Conservation (phyloP, 108 stramenopile genomes). For the Mediolabrus comicus region DNA sequence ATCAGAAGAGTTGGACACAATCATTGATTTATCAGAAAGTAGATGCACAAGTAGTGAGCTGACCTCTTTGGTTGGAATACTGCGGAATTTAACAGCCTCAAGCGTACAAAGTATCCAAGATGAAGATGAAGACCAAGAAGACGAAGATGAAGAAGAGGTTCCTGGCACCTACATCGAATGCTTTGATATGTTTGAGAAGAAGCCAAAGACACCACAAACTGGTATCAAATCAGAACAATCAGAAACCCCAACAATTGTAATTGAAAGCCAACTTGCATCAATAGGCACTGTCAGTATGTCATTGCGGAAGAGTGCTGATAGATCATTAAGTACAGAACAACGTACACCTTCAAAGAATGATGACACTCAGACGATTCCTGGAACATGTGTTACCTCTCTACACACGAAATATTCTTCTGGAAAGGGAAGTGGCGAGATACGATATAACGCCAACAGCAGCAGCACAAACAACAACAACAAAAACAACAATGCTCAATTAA, state of each 20-base stretch:
- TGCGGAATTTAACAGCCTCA: neutral
- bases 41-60: neutral
- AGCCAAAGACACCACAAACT: neutral
- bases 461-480: neutral
- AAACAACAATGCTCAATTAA: neutral
- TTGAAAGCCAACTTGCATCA: neutral
- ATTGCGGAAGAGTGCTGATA: neutral
- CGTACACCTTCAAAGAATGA: no score
- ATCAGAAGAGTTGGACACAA: no score
- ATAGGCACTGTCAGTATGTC: neutral
- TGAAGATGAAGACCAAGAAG: neutral
- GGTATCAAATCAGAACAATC: neutral
- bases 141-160: neutral
- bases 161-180: neutral
- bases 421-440: no score
- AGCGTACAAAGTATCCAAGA: neutral
- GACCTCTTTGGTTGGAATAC: neutral
- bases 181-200: neutral
- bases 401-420: neutral
- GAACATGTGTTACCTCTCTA: neutral
- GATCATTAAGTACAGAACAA: no score
- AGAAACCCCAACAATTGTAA: neutral
- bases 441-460: no score
- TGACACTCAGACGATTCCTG: neutral
- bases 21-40: neutral